phyloP scores from a whole-genome alignment of 176 grass and related monocot genomes.

The Phyllostachys edulis region DNA sequence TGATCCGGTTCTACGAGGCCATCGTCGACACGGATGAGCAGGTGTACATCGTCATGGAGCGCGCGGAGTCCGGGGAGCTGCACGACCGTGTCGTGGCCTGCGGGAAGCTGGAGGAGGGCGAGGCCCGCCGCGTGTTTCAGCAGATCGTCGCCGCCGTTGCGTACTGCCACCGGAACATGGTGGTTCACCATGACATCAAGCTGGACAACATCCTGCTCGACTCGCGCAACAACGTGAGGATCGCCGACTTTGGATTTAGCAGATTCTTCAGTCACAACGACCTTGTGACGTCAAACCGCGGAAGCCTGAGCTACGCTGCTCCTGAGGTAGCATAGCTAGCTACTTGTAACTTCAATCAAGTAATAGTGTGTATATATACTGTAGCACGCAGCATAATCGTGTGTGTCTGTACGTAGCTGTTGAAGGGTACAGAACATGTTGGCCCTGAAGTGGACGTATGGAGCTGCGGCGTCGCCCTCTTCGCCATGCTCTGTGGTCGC shows the following conservation, averaged over 20 bases:
- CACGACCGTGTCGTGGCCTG: constrained; percentile 45
- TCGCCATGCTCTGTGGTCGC: constrained; percentile 64
- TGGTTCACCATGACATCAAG: constrained; percentile 71
- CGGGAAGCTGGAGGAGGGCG: constrained; percentile 45
- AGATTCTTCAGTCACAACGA: constrained; percentile 44
- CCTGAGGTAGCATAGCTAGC: constrained; percentile 35
- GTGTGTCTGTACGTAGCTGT: constrained; percentile 1
- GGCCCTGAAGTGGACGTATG: constrained; percentile 73
- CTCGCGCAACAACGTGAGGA: constrained; percentile 43
- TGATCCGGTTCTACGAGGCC: constrained; percentile 59
- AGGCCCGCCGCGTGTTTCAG: constrained; percentile 58
- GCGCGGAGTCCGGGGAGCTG: constrained; percentile 44
- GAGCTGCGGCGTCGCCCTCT: constrained; percentile 75
- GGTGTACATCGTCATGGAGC: constrained; percentile 62
- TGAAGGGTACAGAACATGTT: constrained; percentile 35
- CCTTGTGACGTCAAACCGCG: constrained; percentile 46
- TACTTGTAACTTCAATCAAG: no score
- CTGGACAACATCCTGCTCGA: constrained; percentile 73
- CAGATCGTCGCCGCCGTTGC: constrained; percentile 58
- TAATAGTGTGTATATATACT: no score
- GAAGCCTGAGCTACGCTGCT: constrained; percentile 58
- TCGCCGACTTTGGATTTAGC: constrained; percentile 75
- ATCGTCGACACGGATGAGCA: constrained; percentile 8
- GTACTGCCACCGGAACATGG: constrained; percentile 78
- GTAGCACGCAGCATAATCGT: no score